A percentile compares a stretch with the other conserved stretches of the same genome.
These are phyloP conservation scores for Cyclotella baltica DNA, from an alignment of 108 stramenopile genomes.

Conservation along the genomic window DNA sequence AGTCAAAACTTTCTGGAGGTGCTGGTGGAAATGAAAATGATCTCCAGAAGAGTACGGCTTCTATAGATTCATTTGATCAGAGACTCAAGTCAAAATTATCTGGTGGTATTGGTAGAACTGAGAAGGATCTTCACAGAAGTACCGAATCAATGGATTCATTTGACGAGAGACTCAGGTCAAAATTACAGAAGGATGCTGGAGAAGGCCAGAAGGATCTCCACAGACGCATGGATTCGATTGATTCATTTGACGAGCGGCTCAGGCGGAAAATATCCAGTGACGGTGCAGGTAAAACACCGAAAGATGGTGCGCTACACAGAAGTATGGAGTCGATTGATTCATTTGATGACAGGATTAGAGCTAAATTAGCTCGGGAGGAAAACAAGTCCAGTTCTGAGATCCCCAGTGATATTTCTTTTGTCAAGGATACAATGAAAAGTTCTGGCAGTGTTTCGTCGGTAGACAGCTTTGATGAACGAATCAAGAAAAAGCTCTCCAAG, in stretches of 20 bases:
- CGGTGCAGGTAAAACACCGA: neutral
- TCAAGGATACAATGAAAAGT: neutral
- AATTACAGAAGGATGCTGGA: neutral
- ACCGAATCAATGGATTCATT: neutral
- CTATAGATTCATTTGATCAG: neutral
- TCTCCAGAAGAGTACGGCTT: neutral
- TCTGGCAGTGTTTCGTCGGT: neutral
- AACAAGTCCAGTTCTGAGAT: neutral
- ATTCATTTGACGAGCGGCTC: neutral
- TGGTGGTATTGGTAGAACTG: neutral
- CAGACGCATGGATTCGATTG: too few relatives aligned
- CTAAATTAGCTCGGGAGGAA: too few relatives aligned
- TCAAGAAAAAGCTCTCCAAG: neutral
- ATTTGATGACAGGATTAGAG: too few relatives aligned
- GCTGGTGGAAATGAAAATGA: neutral
- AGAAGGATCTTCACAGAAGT: neutral
- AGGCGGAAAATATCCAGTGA: neutral
- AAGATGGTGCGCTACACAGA: neutral
- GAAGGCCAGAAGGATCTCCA: neutral
- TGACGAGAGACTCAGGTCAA: neutral
- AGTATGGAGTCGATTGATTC: too few relatives aligned
- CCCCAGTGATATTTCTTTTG: slow-evolving; percentile 5
- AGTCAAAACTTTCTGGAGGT: neutral
- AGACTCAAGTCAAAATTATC: neutral
- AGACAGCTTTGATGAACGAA: neutral